A percentile compares a stretch with the other conserved stretches of the same genome.
These are phyloP conservation scores for Garcia nutans DNA, from an alignment of 345 rosid genomes.

Conservation along the genomic window DNA sequence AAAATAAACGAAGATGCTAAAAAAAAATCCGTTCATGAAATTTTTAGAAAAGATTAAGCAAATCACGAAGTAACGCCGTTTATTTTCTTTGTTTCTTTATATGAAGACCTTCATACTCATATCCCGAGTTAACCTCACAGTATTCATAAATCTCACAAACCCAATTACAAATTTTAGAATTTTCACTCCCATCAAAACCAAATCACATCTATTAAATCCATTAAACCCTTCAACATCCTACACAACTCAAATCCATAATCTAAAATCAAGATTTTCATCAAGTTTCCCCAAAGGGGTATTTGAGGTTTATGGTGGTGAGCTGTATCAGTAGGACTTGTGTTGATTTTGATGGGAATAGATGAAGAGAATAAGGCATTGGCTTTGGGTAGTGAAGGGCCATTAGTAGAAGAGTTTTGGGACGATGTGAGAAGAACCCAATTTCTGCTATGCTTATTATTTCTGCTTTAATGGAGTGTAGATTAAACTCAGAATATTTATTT, in stretches of 20 bases:
- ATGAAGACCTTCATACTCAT: slow-evolving; percentile 35
- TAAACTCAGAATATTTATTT: too few relatives aligned
- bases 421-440: slow-evolving; percentile 93
- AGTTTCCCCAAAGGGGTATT: slow-evolving; percentile 24
- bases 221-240: neutral
- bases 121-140: slow-evolving; percentile 23
- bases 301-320: slow-evolving; percentile 46
- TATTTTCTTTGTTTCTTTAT: too few relatives aligned
- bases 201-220: neutral
- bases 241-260: neutral
- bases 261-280: slow-evolving; percentile 13
- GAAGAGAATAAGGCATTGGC: slow-evolving; percentile 71
- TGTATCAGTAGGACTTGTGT: slow-evolving; percentile 49
- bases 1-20: too few relatives aligned
- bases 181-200: slow-evolving; percentile 9
- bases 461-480: too few relatives aligned
- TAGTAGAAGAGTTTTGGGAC: slow-evolving; percentile 95
- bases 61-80: too few relatives aligned
- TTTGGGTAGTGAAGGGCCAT: slow-evolving; percentile 85
- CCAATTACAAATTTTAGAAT: slow-evolving; percentile 12
- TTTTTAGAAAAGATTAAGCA: too few relatives aligned
- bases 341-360: slow-evolving; percentile 51
- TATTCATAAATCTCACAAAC: slow-evolving; percentile 11
- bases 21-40: too few relatives aligned
- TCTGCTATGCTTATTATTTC: too few relatives aligned